Conservation (phyloP, 2,329 filamentous ascomycete genomes). For the Pseudocercospora fijiensis region DNA sequence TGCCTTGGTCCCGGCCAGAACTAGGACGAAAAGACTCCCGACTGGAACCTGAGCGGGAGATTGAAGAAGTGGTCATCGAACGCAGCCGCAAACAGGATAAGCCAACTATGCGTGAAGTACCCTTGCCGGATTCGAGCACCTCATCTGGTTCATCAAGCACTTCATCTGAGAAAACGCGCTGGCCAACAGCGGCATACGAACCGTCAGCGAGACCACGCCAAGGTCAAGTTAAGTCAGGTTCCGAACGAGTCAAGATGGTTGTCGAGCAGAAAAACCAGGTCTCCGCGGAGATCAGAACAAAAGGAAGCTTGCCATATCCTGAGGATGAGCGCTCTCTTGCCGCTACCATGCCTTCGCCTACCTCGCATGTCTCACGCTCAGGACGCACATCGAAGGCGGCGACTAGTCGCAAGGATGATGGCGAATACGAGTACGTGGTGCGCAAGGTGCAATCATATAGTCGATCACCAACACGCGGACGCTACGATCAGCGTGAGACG, state of each 20-base stretch:
- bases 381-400: not conserved
- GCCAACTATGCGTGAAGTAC: not conserved
- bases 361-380: slow-evolving; percentile 10
- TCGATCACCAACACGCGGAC: not conserved
- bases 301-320: not conserved
- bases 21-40: slow-evolving; percentile 12
- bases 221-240: not conserved
- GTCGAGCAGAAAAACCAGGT: not conserved
- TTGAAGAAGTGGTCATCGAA: not conserved
- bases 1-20: slow-evolving; percentile 19
- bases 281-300: not conserved
- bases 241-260: not conserved
- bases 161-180: slow-evolving; percentile 20
- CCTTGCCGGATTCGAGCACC: not conserved
- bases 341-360: slow-evolving; percentile 17
- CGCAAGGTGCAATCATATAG: slow-evolving; percentile 14
- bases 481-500: slow-evolving; percentile 16
- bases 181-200: slow-evolving; percentile 8
- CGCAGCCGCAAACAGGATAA: not conserved
- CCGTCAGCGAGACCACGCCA: not conserved
- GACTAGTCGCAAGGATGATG: not conserved
- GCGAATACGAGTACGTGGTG: slow-evolving; percentile 21
- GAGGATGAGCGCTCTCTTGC: slow-evolving; percentile 4
- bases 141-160: slow-evolving; percentile 4
- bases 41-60: not conserved